Percentiles rank a stretch among this genome's conserved stretches.
Conservation (phyloP, 805 yeast species). For the Saccharomyces eubayanus region DNA sequence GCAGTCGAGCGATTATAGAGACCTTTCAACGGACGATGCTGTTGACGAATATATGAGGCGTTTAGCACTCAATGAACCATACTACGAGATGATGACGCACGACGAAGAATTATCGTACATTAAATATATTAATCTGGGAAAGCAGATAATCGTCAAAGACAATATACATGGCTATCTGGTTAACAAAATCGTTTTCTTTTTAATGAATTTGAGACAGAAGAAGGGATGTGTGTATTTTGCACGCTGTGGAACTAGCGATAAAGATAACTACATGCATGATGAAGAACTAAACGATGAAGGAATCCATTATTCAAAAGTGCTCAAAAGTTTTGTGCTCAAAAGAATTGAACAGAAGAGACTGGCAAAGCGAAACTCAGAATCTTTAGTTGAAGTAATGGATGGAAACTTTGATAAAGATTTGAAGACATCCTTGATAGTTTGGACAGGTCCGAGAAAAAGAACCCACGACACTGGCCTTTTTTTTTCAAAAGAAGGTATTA, state of each 20-base stretch:
- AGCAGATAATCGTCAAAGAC: conserved; percentile 67
- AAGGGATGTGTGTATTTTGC: conserved; percentile 91
- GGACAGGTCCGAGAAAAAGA: conserved; percentile 88
- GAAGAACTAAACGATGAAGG: conserved; percentile 79
- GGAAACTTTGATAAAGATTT: background rate
- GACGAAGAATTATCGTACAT: conserved; percentile 60
- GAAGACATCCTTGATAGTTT: conserved; percentile 39
- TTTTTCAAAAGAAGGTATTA: conserved; percentile 55
- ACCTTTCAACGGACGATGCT: conserved; percentile 69
- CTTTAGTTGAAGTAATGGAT: background rate
- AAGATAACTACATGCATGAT: conserved; percentile 58
- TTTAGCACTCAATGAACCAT: conserved; percentile 56
- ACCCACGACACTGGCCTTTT: conserved; percentile 71
- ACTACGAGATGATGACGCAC: conserved; percentile 61
- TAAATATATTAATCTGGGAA: conserved; percentile 86
- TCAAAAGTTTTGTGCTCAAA: conserved; percentile 48
- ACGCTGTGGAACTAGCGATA: conserved; percentile 50
- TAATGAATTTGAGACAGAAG: conserved; percentile 84
- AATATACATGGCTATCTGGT: conserved; percentile 82
- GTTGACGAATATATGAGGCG: conserved; percentile 67
- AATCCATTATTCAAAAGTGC: conserved; percentile 49
- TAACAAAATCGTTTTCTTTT: conserved; percentile 82
- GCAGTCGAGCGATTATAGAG: conserved; percentile 76
- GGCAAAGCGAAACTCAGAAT: background rate
- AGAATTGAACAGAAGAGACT: conserved; percentile 12